These are phyloP conservation scores for Luffa aegyptiaca DNA, from an alignment of 306 rosid species.

Conservation along the genomic window DNA sequence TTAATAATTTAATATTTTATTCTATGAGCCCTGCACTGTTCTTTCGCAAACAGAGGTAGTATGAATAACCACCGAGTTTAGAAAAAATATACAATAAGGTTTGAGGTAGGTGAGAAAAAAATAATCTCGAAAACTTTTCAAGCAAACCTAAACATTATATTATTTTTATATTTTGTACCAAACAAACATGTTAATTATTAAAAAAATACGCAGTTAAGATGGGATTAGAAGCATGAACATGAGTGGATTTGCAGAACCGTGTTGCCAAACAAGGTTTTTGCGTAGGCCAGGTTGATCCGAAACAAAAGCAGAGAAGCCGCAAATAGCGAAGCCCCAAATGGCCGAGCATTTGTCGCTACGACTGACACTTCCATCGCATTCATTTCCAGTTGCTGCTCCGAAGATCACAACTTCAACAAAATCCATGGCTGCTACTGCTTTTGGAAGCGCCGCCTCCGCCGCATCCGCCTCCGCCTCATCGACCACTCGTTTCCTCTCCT, in stretches of 20 bases:
- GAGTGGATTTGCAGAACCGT: neutral
- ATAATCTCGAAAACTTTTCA: too few species aligned
- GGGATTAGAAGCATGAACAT: too few species aligned
- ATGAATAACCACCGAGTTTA: too few species aligned
- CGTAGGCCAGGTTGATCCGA: neutral
- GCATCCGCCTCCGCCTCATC: neutral
- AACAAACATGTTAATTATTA: too few species aligned
- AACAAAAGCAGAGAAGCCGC: neutral
- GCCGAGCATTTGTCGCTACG: slow-evolving; percentile 33
- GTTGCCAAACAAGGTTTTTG: neutral
- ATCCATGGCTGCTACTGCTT: slow-evolving; percentile 28
- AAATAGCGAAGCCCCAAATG: slow-evolving; percentile 16
- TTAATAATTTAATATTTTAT: too few species aligned
- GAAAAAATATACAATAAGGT: too few species aligned
- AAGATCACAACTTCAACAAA: neutral
- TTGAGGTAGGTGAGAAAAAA: too few species aligned
- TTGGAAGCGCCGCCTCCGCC: slow-evolving; percentile 24
- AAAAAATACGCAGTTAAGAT: too few species aligned
- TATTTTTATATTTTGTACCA: too few species aligned
- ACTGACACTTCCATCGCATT: slow-evolving; percentile 21
- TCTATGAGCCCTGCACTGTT: too few species aligned
- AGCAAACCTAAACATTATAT: too few species aligned
- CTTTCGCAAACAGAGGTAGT: too few species aligned
- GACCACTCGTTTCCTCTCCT: slow-evolving; percentile 34
- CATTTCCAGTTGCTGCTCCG: slow-evolving; percentile 5